phyloP scores from a whole-genome alignment of 2,329 filamentous ascomycete species.

The Fusarium subglutinans region DNA sequence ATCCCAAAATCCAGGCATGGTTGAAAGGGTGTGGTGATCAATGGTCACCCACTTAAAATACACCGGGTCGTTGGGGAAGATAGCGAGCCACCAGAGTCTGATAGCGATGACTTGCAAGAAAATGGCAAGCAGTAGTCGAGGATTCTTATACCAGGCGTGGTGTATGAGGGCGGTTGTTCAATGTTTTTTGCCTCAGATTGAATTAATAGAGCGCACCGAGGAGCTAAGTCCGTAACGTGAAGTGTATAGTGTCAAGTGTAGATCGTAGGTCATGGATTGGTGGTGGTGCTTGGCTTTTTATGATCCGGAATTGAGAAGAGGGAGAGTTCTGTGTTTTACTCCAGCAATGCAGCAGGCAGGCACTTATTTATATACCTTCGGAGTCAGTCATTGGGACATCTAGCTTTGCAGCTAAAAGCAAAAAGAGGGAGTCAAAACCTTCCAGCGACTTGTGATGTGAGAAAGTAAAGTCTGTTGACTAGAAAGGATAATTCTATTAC shows the following conservation, averaged over 20 bases:
- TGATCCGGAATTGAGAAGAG: not conserved
- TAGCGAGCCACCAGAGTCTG: too few species aligned
- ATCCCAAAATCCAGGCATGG: not conserved
- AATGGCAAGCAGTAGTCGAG: too few species aligned
- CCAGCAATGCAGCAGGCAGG: not conserved
- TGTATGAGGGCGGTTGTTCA: not conserved
- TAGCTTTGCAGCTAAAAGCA: not conserved
- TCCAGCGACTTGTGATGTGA: not conserved
- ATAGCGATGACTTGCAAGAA: too few species aligned
- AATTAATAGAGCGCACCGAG: not conserved
- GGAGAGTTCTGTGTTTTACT: not conserved
- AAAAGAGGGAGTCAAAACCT: not conserved
- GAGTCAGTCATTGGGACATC: not conserved
- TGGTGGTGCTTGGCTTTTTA: not conserved
- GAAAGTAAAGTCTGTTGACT: not conserved
- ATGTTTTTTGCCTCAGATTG: not conserved
- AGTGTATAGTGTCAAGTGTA: not conserved
- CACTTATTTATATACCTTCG: not conserved
- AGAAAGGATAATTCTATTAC: not conserved
- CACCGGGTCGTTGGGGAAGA: too few species aligned
- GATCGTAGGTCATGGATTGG: not conserved
- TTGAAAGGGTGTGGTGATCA: not conserved
- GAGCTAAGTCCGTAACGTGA: not conserved
- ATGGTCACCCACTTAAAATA: too few species aligned
- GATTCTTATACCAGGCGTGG: too few species aligned